phyloP scores from a whole-genome alignment of 2,329 filamentous ascomycete species.

The Claviceps sorghi region DNA sequence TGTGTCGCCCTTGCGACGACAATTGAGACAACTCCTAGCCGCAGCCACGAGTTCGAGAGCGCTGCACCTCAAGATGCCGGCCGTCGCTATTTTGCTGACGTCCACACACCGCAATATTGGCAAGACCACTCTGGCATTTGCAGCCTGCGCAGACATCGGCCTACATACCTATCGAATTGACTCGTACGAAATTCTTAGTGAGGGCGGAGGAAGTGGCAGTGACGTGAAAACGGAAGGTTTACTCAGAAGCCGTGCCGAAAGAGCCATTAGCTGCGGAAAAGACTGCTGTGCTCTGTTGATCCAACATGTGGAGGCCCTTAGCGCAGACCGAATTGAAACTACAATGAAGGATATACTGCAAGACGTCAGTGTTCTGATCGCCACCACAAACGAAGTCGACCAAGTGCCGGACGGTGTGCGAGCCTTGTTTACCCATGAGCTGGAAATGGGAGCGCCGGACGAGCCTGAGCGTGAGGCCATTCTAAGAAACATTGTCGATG shows the following conservation, averaged over 20 bases:
- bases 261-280: slow-evolving; percentile 75
- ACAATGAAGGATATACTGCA: slow-evolving; percentile 71
- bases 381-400: slow-evolving; percentile 89
- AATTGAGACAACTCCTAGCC: slow-evolving; percentile 70
- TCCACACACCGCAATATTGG: slow-evolving; percentile 91
- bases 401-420: slow-evolving; percentile 84
- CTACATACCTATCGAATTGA: slow-evolving; percentile 82
- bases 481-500: slow-evolving; percentile 60
- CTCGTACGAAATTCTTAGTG: slow-evolving; percentile 86
- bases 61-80: slow-evolving; percentile 73
- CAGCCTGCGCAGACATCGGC: slow-evolving; percentile 76
- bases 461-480: slow-evolving; percentile 86
- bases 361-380: slow-evolving; percentile 71
- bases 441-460: slow-evolving; percentile 86
- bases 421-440: slow-evolving; percentile 85
- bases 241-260: slow-evolving; percentile 71
- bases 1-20: slow-evolving; percentile 47
- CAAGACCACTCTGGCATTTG: slow-evolving; percentile 63
- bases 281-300: slow-evolving; percentile 76
- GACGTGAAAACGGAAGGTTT: slow-evolving; percentile 93
- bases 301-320: slow-evolving; percentile 78
- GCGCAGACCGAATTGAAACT: slow-evolving; percentile 75
- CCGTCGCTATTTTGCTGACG: slow-evolving; percentile 72
- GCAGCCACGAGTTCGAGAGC: slow-evolving; percentile 81
- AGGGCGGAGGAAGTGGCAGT: slow-evolving; percentile 64